phyloP scores from a whole-genome alignment of 2,329 filamentous ascomycete genomes.

The Nemania diffusa region DNA sequence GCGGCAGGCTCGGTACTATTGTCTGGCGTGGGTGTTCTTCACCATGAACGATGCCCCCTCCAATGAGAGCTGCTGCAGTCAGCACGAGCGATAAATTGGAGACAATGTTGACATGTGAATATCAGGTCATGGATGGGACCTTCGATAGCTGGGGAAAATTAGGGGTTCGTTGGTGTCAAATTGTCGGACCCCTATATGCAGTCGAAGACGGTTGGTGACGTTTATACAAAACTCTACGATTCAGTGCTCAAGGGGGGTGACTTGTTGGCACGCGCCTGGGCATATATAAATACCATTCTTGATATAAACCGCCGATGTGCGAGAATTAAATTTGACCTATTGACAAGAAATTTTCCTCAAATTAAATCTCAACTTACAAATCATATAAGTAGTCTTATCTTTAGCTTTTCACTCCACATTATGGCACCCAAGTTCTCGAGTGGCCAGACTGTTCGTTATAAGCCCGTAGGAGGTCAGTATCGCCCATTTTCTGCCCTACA shows the following conservation, averaged over 20 bases:
- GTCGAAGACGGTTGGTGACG: conserved; percentile 27
- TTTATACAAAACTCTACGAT: conserved; percentile 20
- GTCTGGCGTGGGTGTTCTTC: conserved; percentile 4
- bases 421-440: conserved; percentile 44
- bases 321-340: background rate
- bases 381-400: background rate
- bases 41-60: conserved; percentile 10
- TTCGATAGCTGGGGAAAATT: conserved; percentile 1
- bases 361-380: background rate
- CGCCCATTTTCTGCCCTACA: background rate
- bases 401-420: background rate
- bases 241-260: conserved; percentile 9
- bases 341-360: background rate
- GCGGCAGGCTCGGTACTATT: background rate
- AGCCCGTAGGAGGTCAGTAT: conserved; percentile 43
- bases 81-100: background rate
- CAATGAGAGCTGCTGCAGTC: background rate
- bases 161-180: background rate
- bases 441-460: conserved; percentile 44
- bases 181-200: background rate
- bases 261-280: background rate
- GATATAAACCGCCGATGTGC: background rate
- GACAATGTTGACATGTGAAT: conserved; percentile 17
- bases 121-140: conserved; percentile 21
- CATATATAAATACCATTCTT: conserved; percentile 6